Evolutionary conservation across 2,329 filamentous ascomycete genomes (phyloP), one percentile per base, ranked within the genome.

Genomic region (Shiraia bambusicola): DNA sequence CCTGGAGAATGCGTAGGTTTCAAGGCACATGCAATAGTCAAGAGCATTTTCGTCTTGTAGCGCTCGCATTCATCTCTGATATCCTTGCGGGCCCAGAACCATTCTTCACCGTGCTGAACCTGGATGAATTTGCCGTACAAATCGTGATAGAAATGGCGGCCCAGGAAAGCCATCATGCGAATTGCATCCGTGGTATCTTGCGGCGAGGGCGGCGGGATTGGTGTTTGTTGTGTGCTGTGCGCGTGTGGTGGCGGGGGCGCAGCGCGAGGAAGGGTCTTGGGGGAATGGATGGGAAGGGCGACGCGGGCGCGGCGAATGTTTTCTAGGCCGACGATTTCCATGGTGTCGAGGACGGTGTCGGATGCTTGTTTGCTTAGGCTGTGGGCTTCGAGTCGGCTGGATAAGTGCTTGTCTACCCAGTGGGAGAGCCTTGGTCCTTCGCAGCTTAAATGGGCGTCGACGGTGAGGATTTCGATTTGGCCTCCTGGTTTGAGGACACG

Each of bases 231-330:
- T 25, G 22, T 25, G n/a, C 38, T 32, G 34, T 28, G 41, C n/a
- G 40, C 31, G 28, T 50, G 44, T 28, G 41, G 40, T 17, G 47
- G 44, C 19, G 36, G 39, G 4, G 41, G 42, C 14, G 39, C 45
- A 7, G 34, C 14, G 8, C 36, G 48, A 14, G 40, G 10, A 30
- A 48, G 28, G 31, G 33, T 28, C 25, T 40, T 49, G 13, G 48
- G 48, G 2, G 52, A 51, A 4, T 56, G 47, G 3, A 51, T 52
- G 3, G 58, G 54, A 6, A 61, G 48, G 10, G 56, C 56, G 32
- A 61, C 49, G n/a, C 56, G 49, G 12, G 56, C 58, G 14, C 58
- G 56, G 14, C 56, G 56, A 14, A 61, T 57, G 42, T 58, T 59
- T 6, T 59, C 54, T 7, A 61, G 42, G 2, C 56, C 56, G 13